Percentiles rank a stretch among this genome's conserved stretches.
Evolutionary conservation across 371 early-diverging fungal genomes (phyloP).

Genomic region (Mortierella sp.): DNA sequence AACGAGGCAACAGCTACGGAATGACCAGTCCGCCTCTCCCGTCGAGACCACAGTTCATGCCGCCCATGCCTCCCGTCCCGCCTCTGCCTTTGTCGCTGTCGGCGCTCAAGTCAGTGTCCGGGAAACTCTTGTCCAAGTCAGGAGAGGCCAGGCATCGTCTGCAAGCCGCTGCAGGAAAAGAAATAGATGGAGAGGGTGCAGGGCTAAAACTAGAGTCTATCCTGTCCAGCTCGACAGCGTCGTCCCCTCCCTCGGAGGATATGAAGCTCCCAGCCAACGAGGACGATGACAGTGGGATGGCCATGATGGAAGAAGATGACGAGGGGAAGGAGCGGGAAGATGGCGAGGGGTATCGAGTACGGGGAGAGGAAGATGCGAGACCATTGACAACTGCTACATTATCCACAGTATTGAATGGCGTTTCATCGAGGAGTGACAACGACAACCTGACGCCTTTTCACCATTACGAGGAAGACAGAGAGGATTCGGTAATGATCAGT

Average conservation of each 20-base stretch:
- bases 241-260: conserved; percentile 15
- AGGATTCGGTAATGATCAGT: background rate
- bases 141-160: background rate
- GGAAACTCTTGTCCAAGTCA: background rate
- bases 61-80: conserved; percentile 1
- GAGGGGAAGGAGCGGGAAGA: background rate
- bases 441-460: no score
- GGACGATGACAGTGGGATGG: background rate
- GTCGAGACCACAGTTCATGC: conserved; percentile 8
- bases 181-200: background rate
- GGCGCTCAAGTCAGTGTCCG: background rate
- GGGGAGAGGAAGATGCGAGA: background rate
- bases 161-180: background rate
- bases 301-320: background rate
- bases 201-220: background rate
- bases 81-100: background rate
- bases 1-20: conserved; percentile 7
- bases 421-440: background rate
- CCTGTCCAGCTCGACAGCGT: conserved; percentile 1
- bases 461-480: background rate
- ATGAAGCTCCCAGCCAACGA: conserved; percentile 27
- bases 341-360: background rate
- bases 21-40: conserved; percentile 7
- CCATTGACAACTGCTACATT: background rate
- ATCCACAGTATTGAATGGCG: background rate